A percentile compares a stretch with the other conserved stretches of the same genome.
phyloP scores from a whole-genome alignment of 2,329 filamentous ascomycete genomes.

The Fusarium clavum region DNA sequence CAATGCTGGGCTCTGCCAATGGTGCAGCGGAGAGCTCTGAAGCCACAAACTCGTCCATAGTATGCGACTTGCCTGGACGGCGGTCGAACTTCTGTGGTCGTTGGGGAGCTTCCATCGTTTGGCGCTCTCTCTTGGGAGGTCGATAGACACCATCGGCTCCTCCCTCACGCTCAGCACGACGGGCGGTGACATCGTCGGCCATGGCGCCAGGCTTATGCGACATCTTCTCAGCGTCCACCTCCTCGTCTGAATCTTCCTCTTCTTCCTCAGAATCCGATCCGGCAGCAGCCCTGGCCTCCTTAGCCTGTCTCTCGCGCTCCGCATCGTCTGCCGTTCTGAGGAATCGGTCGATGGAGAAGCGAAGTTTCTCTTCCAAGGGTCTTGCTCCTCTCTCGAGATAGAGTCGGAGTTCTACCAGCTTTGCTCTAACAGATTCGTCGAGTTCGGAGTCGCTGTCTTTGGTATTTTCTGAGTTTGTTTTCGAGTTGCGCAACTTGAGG shows the following conservation, averaged over 20 bases:
- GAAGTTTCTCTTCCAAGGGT: slow-evolving; percentile 88
- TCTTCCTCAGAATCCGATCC: slow-evolving; percentile 46
- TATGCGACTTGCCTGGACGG: slow-evolving; percentile 77
- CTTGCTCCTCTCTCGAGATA: slow-evolving; percentile 94
- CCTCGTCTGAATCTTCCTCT: slow-evolving; percentile 54
- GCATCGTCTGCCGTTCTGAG: slow-evolving; percentile 86
- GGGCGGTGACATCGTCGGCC: slow-evolving; percentile 50
- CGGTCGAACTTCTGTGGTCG: slow-evolving; percentile 69
- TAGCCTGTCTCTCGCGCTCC: slow-evolving; percentile 59
- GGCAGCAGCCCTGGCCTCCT: slow-evolving; percentile 46
- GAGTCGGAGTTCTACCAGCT: slow-evolving; percentile 89
- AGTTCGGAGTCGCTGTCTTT: slow-evolving; percentile 60
- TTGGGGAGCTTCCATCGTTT: slow-evolving; percentile 80
- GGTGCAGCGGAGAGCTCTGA: slow-evolving; percentile 87
- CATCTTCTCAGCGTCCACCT: slow-evolving; percentile 49
- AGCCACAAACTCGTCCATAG: slow-evolving; percentile 91
- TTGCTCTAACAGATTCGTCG: slow-evolving; percentile 77
- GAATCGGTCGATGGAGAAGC: slow-evolving; percentile 96
- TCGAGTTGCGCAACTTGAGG: slow-evolving; percentile 76
- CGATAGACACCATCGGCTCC: slow-evolving; percentile 80
- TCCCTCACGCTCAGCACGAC: slow-evolving; percentile 46
- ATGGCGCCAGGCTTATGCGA: slow-evolving; percentile 44
- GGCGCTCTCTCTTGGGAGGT: slow-evolving; percentile 88
- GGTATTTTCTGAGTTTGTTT: slow-evolving; percentile 38
- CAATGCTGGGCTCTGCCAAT: slow-evolving; percentile 87